Percentiles rank a stretch among this genome's conserved stretches.
These are phyloP conservation scores for Strobilomyces confusus DNA, from an alignment of 768 basidiomycete species.

Conservation along the genomic window DNA sequence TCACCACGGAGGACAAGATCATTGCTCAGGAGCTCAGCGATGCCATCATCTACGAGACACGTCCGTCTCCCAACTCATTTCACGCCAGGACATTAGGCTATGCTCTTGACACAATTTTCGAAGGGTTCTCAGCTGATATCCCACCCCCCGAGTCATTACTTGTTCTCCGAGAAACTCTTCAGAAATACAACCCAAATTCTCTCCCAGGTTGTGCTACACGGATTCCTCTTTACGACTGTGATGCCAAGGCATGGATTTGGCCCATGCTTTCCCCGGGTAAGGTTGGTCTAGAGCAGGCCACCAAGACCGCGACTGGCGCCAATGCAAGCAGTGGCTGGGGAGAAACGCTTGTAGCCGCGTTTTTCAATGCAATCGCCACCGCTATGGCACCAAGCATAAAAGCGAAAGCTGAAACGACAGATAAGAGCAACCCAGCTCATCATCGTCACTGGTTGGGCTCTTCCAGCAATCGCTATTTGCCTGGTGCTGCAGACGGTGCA, in stretches of 20 bases:
- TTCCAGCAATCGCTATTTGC: neutral
- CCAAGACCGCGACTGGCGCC: neutral
- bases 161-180: neutral
- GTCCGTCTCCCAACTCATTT: neutral
- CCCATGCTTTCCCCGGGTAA: neutral
- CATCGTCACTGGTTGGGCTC: neutral
- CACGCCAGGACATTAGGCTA: neutral
- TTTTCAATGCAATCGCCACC: neutral
- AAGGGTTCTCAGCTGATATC: neutral
- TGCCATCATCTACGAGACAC: neutral
- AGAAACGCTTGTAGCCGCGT: neutral
- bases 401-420: neutral
- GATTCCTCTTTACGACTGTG: neutral
- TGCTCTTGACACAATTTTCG: neutral
- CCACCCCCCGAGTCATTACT: neutral
- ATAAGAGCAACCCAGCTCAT: neutral
- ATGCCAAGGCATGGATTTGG: neutral
- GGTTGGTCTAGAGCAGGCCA: neutral
- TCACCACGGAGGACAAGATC: neutral
- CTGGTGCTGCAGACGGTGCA: no score
- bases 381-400: neutral
- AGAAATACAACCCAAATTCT: neutral
- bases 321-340: neutral
- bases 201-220: neutral
- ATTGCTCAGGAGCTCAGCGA: neutral